Evolutionary conservation across 2,329 filamentous ascomycete species (phyloP), one percentile per base, ranked within the genome.

Genomic region (Tolypocladium endophyticum): DNA sequence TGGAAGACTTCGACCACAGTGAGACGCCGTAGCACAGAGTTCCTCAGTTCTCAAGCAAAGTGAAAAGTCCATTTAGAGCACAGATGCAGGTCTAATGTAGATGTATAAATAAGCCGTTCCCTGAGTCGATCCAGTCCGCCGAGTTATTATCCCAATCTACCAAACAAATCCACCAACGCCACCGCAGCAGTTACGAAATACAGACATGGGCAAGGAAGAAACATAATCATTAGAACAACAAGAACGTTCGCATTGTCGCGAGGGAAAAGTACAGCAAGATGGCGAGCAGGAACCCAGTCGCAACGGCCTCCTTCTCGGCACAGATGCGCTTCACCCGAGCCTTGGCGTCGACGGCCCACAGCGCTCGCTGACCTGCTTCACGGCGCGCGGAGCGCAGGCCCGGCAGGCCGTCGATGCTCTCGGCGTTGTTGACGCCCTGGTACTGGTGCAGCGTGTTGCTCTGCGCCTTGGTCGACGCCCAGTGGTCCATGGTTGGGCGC

Each of bases 381-480:
- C 76, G 74, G 62, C 83, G 75, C 28, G 83, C 84, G 6, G 74
- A 74, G 59, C 74, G 77, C 64, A 88, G 67, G 0, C 84, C 84
- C 0, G 83, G 81, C 25, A 87, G 71, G 1, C 82, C 83, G 63
- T 87, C 85, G 53, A 87, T 73, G 68, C 81, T 85, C 55, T 67
- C 64, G 2, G 74, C 66, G 65, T 88, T 89, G 64, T 78, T 81
- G 62, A 76, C 68, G 28, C 74, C 75, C 67, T 84, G 84, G 65
- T 87, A 89, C n/a, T 74, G 72, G 11, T 74, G 71, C 63, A 86
- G 68, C 43, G 75, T 73, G 58, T 81, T 79, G 61, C 76, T 76
- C 55, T 80, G 76, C 2, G 79, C 74, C 65, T 73, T 76, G 63
- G 79, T 80, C 43, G 68, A 66, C 1, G 78, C 76, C 76, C 77